Evolutionary conservation across 768 basidiomycete genomes (phyloP).

Genomic region (Russula vinacea): DNA sequence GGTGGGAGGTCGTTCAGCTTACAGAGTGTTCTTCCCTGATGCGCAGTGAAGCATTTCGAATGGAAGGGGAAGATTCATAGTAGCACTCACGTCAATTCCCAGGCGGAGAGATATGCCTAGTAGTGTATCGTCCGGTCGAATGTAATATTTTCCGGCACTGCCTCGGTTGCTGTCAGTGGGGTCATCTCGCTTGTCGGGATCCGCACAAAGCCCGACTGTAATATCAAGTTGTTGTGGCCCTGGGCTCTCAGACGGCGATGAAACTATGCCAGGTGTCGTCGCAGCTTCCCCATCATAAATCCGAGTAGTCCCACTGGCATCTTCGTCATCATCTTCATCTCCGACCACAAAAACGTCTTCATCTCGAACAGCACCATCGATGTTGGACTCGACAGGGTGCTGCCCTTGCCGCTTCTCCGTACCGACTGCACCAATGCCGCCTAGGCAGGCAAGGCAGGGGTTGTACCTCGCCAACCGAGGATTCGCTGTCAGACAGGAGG

Average conservation of each 20-base stretch:
- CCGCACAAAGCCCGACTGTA: not conserved
- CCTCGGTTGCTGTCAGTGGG: not conserved
- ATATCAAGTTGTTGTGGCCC: not conserved
- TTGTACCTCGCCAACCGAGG: slow-evolving; percentile 64
- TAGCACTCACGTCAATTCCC: slow-evolving; percentile 51
- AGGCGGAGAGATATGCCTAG: slow-evolving; percentile 25
- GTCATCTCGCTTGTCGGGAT: not conserved
- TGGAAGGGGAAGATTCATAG: not conserved
- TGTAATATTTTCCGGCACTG: slow-evolving; percentile 19
- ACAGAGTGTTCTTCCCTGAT: slow-evolving; percentile 57
- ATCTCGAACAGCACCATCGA: slow-evolving; percentile 56
- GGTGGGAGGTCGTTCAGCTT: slow-evolving; percentile 62
- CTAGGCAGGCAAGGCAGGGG: slow-evolving; percentile 69
- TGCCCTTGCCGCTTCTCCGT: slow-evolving; percentile 27
- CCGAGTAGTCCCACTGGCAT: slow-evolving; percentile 1
- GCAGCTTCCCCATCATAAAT: slow-evolving; percentile 6
- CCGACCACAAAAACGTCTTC: slow-evolving; percentile 64
- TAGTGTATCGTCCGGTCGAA: slow-evolving; percentile 27
- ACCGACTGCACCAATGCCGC: slow-evolving; percentile 47
- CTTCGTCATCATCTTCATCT: slow-evolving; percentile 49
- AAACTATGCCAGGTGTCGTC: not conserved
- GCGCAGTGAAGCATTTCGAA: not conserved
- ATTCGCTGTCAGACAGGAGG: slow-evolving; percentile 53
- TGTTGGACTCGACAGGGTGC: slow-evolving; percentile 35
- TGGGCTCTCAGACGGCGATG: not conserved